Conservation (phyloP, 441 rosid species). For the Geranium incanum region DNA sequence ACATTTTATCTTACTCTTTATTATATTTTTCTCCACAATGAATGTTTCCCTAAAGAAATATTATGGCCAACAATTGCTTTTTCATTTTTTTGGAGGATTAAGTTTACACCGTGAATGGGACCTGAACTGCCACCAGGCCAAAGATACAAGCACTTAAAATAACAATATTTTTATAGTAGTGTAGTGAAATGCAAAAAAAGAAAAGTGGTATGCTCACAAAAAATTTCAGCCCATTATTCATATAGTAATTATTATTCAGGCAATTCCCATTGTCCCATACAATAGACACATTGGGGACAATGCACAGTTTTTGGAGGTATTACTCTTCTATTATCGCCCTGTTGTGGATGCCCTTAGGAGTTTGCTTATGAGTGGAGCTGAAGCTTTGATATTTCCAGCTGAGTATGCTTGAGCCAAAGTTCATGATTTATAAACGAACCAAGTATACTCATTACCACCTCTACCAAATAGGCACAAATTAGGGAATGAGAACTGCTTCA, state of each 20-base stretch:
- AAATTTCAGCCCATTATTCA: background rate
- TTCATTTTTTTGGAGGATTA: too few species aligned
- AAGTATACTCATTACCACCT: background rate
- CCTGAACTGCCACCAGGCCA: too few species aligned
- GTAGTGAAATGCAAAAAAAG: background rate
- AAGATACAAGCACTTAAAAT: too few species aligned
- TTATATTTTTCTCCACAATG: background rate
- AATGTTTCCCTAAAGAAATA: background rate
- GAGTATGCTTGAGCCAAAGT: background rate
- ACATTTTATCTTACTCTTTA: background rate
- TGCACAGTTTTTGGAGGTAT: background rate
- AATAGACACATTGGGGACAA: background rate
- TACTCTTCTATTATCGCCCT: background rate
- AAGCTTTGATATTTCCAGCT: background rate
- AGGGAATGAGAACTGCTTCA: background rate
- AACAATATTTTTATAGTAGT: too few species aligned
- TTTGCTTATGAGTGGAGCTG: background rate
- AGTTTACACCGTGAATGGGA: too few species aligned
- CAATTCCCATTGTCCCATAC: background rate
- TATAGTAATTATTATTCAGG: background rate
- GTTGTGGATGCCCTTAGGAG: background rate
- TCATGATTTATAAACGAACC: background rate
- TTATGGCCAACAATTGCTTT: background rate
- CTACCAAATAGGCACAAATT: background rate
- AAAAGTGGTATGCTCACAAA: too few species aligned